A percentile compares a stretch with the other conserved stretches of the same genome.
phyloP scores from a whole-genome alignment of 495 filamentous ascomycete genomes.

The Aspergillus affinis region DNA sequence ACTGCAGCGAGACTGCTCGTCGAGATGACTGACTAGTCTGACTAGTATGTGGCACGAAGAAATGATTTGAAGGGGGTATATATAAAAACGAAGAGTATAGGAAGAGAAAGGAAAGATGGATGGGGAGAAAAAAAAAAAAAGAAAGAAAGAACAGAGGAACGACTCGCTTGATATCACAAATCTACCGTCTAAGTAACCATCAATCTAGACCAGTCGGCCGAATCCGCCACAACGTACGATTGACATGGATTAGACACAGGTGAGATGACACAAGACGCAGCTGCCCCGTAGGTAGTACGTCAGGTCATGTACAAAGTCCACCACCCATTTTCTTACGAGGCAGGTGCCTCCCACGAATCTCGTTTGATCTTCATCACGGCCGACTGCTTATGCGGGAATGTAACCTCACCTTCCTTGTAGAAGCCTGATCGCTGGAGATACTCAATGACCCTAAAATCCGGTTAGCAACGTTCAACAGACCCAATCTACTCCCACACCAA shows the following conservation, averaged over 20 bases:
- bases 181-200: background rate
- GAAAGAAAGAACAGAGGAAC: background rate
- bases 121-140: background rate
- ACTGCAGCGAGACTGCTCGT: too few species aligned
- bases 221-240: background rate
- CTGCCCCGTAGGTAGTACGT: background rate
- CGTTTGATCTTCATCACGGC: conserved; percentile 80
- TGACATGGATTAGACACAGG: background rate
- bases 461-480: background rate
- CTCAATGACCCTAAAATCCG: conserved; percentile 63
- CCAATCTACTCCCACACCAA: background rate
- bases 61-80: too few species aligned
- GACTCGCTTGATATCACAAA: background rate
- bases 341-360: conserved; percentile 83
- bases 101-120: background rate
- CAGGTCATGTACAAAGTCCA: background rate
- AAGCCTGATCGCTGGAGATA: conserved; percentile 79
- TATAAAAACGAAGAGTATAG: background rate
- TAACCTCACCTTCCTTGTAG: conserved; percentile 81
- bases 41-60: too few species aligned
- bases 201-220: background rate
- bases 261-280: background rate
- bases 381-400: conserved; percentile 90
- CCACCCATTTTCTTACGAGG: conserved; percentile 44
- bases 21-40: too few species aligned